A percentile compares a stretch with the other conserved stretches of the same genome.
Conservation (phyloP, 306 rosid genomes). For the Hylodesmum podocarpum region DNA sequence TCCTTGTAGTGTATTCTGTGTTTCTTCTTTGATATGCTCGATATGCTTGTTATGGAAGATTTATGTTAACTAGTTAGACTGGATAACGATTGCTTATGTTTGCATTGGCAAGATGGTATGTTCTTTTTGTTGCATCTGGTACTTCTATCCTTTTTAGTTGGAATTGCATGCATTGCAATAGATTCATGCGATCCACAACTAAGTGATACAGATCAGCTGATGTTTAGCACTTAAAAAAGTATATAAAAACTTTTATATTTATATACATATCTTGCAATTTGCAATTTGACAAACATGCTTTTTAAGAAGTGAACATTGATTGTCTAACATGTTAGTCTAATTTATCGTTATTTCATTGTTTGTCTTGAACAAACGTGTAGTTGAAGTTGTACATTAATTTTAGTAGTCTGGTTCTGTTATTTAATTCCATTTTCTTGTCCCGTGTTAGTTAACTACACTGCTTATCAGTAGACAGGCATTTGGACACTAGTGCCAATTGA, state of each 20-base stretch:
- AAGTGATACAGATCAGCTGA: neutral
- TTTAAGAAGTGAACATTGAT: too few relatives aligned
- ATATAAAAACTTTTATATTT: neutral
- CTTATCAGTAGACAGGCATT: neutral
- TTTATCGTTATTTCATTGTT: neutral
- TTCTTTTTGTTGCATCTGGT: neutral
- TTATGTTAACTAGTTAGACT: neutral
- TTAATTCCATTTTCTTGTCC: neutral
- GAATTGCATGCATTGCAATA: neutral
- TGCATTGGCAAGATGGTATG: conserved; percentile 79
- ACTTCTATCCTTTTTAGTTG: neutral
- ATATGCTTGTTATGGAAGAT: neutral
- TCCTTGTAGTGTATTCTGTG: neutral
- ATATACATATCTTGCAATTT: neutral
- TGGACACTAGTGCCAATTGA: neutral
- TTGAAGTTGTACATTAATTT: neutral
- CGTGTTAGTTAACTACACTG: neutral
- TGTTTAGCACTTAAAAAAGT: neutral
- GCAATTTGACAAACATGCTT: neutral
- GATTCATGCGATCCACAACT: neutral
- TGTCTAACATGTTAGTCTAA: too few relatives aligned
- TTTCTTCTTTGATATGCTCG: neutral
- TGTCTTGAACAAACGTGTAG: neutral
- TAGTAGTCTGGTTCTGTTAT: neutral
- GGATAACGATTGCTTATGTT: neutral